Conservation (phyloP, 306 rosid genomes). For the Corylus americana region DNA sequence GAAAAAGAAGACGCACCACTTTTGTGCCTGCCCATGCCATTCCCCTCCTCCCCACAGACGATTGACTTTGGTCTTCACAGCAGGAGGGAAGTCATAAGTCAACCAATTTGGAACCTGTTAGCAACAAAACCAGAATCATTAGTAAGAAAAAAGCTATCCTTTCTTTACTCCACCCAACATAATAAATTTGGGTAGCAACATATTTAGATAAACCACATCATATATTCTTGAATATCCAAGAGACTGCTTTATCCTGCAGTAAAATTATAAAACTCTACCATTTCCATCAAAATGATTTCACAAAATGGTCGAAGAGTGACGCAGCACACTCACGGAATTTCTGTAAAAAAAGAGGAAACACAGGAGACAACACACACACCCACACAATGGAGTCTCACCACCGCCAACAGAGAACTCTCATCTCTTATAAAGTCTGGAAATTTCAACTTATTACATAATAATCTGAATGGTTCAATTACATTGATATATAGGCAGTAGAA, state of each 20-base stretch:
- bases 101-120: constrained; percentile 86
- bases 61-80: constrained; percentile 91
- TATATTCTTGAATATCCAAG: background rate
- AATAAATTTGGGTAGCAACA: background rate
- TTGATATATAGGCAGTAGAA: too few relatives aligned
- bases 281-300: background rate
- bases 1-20: constrained; percentile 57
- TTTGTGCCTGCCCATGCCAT: constrained; percentile 99
- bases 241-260: constrained; percentile 6
- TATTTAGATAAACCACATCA: background rate
- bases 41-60: constrained; percentile 99
- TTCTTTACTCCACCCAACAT: background rate
- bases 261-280: background rate
- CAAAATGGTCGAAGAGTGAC: background rate
- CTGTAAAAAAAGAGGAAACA: too few relatives aligned
- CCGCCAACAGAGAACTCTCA: too few relatives aligned
- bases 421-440: too few relatives aligned
- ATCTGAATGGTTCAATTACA: too few relatives aligned
- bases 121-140: constrained; percentile 30
- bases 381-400: too few relatives aligned
- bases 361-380: too few relatives aligned
- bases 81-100: constrained; percentile 94
- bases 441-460: too few relatives aligned
- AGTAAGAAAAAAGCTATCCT: background rate
- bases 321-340: too few relatives aligned